These are phyloP conservation scores for Paralagenidium karlingii DNA, from an alignment of 352 stramenopile genomes.

Conservation along the genomic window DNA sequence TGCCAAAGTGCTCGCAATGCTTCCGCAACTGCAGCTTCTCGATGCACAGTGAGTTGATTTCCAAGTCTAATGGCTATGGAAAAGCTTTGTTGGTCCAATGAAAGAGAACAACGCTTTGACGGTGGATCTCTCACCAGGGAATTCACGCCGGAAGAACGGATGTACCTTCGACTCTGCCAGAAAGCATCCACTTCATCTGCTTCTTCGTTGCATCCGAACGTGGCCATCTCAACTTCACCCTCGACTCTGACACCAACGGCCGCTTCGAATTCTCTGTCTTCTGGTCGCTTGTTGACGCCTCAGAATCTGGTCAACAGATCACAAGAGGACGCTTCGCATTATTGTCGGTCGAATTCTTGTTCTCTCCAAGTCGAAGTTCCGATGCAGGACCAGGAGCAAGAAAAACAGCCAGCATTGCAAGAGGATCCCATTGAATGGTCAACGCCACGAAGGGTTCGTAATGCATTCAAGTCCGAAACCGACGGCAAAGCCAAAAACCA, in stretches of 20 bases:
- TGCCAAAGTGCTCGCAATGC: slow-evolving; percentile 32
- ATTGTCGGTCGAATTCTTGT: too few relatives aligned
- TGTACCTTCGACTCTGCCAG: slow-evolving; percentile 33
- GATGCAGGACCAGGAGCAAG: too few relatives aligned
- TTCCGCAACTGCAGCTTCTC: slow-evolving; percentile 35
- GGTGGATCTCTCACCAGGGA: slow-evolving; percentile 1
- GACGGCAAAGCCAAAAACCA: background rate
- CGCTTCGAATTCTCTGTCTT: too few relatives aligned
- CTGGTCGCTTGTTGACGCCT: too few relatives aligned
- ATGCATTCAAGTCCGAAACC: background rate
- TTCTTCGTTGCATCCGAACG: too few relatives aligned
- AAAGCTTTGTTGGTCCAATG: background rate
- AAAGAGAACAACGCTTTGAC: background rate
- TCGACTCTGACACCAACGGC: too few relatives aligned
- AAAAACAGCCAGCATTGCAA: slow-evolving; percentile 10
- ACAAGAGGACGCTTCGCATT: too few relatives aligned
- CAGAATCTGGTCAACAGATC: too few relatives aligned
- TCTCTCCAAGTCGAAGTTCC: too few relatives aligned
- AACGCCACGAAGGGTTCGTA: background rate
- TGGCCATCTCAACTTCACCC: too few relatives aligned
- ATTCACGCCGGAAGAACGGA: slow-evolving; percentile 29
- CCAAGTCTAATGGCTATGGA: background rate
- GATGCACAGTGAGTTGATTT: slow-evolving; percentile 15
- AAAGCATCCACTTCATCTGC: too few relatives aligned
- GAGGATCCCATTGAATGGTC: background rate